Base-by-base conservation (phyloP, 306 rosid species). In the Acacia acuminata region DNA sequence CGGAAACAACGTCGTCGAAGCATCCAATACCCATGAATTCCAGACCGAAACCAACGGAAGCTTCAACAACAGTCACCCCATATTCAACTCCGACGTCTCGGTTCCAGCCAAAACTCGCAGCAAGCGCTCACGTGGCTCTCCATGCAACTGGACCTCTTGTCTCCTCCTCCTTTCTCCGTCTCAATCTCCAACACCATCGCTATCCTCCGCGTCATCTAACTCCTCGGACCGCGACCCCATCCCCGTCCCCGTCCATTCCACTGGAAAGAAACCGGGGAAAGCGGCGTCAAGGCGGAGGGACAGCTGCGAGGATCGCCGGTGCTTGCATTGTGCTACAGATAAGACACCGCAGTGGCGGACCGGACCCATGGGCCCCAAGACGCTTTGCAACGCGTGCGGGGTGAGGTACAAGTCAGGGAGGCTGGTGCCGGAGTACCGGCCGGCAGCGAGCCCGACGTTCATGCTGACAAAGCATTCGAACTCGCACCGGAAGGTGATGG, bases 291-390 rank as follows among this genome's bases (percentile, higher is more conserved):
- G 88, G 80, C 91, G 84, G 84, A 92, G 86, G 81, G 94, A 91
- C 7, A 43, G 42, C 10, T 78, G 66, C 2, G 97, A 94, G 11
- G 91, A 97, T 0, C 86, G 97, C 2, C 87, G 71, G 77, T 94
- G 98, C 67, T 79, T 85, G 80, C 98, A 94, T 88, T 94, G 98
- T 55, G 87, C 91, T 0, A 90, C 98, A 3, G 97, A 94, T 68
- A 90, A 89, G 85, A 94, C 97, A 5, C 96, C 97, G 0, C 97
- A 93, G 60, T 93, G 97, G 97, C 79, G 97, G 50, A 91, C 94
- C 0, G 97, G 97, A n/a, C 97, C 96, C 5, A 77, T 85, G 86
- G 97, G 97, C 12, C 97, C 97, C 0, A 93, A 93, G 44, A 93
- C 94, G 0, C 81, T 93, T 4, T 93, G 95, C 58, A 93, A 93